phyloP scores from a whole-genome alignment of 2,329 filamentous ascomycete species.

The Madurella fahalii region DNA sequence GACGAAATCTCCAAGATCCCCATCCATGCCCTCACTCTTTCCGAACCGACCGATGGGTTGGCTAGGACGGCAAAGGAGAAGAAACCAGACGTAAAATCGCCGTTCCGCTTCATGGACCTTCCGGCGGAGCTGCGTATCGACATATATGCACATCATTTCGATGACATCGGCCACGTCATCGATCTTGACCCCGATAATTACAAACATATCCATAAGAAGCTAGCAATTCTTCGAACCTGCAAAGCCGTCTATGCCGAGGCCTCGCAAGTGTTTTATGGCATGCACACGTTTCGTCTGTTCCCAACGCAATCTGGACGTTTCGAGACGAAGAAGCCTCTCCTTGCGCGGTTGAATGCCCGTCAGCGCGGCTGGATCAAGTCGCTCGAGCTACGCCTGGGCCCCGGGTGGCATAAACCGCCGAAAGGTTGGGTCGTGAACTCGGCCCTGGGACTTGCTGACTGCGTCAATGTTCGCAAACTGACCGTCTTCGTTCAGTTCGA shows the following conservation, averaged over 20 bases:
- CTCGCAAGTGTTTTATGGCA: constrained; percentile 61
- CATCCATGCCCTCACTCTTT: constrained; percentile 43
- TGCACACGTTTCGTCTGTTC: constrained; percentile 61
- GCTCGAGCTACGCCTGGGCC: constrained; percentile 67
- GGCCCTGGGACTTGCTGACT: constrained; percentile 60
- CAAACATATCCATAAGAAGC: constrained; percentile 54
- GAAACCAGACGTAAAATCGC: constrained; percentile 30
- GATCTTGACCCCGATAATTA: constrained; percentile 66
- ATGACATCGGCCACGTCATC: constrained; percentile 49
- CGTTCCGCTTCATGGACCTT: constrained; percentile 63
- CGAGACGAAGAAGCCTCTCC: constrained; percentile 67
- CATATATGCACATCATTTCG: constrained; percentile 63
- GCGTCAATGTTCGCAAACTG: constrained; percentile 54
- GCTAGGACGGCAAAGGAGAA: constrained; percentile 18
- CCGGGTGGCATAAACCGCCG: constrained; percentile 68
- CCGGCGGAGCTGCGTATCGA: constrained; percentile 66
- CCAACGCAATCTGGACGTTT: constrained; percentile 60
- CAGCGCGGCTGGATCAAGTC: constrained; percentile 59
- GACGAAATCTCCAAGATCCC: constrained; percentile 39
- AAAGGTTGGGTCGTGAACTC: constrained; percentile 65
- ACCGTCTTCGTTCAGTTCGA: constrained; percentile 70
- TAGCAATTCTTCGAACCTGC: constrained; percentile 59
- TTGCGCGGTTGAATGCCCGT: constrained; percentile 59
- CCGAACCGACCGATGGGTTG: constrained; percentile 28
- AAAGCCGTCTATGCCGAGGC: constrained; percentile 60